These are phyloP conservation scores for Artemisia argyi DNA, from an alignment of 129 eudicot species.

Conservation along the genomic window DNA sequence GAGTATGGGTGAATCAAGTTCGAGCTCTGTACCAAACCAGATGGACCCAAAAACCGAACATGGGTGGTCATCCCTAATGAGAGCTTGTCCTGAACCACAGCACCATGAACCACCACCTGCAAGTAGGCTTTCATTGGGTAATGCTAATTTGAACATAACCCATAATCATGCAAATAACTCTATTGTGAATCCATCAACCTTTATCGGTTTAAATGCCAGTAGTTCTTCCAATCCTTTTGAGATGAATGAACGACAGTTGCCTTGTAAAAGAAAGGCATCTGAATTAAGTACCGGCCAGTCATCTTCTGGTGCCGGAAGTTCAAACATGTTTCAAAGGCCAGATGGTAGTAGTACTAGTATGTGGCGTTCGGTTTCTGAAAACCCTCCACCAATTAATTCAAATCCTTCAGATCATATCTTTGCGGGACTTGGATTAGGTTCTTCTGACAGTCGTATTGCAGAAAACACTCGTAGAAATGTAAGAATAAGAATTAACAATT, in stretches of 20 bases:
- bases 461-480: conserved; percentile 64
- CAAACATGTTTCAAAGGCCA: conserved; percentile 14
- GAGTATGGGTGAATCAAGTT: conserved; percentile 72
- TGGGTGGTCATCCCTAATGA: conserved; percentile 48
- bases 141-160: conserved; percentile 39
- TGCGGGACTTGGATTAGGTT: conserved; percentile 54
- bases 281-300: conserved; percentile 69
- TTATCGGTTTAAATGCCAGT: conserved; percentile 29
- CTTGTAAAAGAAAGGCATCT: conserved; percentile 72
- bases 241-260: conserved; percentile 44
- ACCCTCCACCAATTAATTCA: conserved; percentile 9
- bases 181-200: conserved; percentile 41
- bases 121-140: conserved; percentile 43
- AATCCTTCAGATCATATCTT: conserved; percentile 36
- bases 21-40: conserved; percentile 36
- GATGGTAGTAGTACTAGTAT: background rate
- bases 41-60: conserved; percentile 31
- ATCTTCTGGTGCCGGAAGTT: conserved; percentile 51
- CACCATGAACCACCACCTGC: conserved; percentile 36
- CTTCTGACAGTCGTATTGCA: conserved; percentile 36
- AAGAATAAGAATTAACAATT: conserved; percentile 55
- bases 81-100: conserved; percentile 35
- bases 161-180: conserved; percentile 36
- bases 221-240: conserved; percentile 53
- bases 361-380: conserved; percentile 30